These are phyloP conservation scores for Fusarium heterosporum DNA, from an alignment of 2,329 filamentous ascomycete species.

Conservation along the genomic window DNA sequence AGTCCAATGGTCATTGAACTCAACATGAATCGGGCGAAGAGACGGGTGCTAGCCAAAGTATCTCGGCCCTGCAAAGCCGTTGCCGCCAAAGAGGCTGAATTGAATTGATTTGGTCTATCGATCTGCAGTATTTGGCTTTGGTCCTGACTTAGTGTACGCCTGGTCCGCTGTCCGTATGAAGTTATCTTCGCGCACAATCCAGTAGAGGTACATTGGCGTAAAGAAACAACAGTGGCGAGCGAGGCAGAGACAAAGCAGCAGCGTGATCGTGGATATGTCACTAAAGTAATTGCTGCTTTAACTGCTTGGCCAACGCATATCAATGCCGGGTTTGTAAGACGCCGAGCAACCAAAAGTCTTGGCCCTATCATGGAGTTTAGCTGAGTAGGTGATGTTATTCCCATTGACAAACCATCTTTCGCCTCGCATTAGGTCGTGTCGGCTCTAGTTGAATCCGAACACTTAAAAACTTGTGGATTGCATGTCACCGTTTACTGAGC, in stretches of 20 bases:
- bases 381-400: constrained; percentile 4
- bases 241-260: constrained; percentile 14
- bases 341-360: constrained; percentile 30
- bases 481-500: background rate
- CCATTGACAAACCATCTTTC: background rate
- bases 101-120: constrained; percentile 13
- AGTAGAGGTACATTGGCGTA: background rate
- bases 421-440: background rate
- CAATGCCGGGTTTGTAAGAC: constrained; percentile 19
- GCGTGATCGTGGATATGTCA: background rate
- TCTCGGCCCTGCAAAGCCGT: constrained; percentile 14
- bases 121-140: constrained; percentile 16
- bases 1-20: constrained; percentile 24
- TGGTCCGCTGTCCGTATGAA: background rate
- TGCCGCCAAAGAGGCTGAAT: constrained; percentile 25
- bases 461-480: background rate
- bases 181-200: background rate
- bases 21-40: constrained; percentile 26
- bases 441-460: background rate
- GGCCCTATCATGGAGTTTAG: constrained; percentile 32
- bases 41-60: constrained; percentile 17
- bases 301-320: constrained; percentile 26
- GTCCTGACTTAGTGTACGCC: background rate
- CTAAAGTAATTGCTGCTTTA: background rate
- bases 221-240: background rate